Percentiles rank a stretch among this genome's conserved stretches.
These are phyloP conservation scores for Ceratobasidium sp. DNA, from an alignment of 1,284 basidiomycete genomes.

Conservation along the genomic window DNA sequence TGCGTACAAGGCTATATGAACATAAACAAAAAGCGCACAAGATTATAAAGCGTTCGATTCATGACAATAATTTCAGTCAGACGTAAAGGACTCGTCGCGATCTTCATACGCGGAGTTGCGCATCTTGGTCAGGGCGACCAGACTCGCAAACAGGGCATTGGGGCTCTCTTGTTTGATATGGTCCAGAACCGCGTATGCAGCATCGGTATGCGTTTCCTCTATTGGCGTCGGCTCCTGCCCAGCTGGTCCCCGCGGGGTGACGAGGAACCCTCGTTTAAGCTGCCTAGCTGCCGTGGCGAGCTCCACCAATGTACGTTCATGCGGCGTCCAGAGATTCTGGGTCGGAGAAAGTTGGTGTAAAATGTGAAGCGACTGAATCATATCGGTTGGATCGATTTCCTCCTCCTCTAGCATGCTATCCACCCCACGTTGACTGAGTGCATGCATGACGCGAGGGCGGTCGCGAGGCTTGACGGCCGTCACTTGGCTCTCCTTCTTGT, in stretches of 20 bases:
- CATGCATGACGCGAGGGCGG: conserved; percentile 34
- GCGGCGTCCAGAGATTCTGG: conserved; percentile 74
- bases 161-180: conserved; percentile 37
- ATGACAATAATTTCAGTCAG: conserved; percentile 15
- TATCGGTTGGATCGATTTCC: conserved; percentile 50
- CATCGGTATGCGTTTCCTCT: conserved; percentile 26
- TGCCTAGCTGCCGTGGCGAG: conserved; percentile 29
- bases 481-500: not conserved
- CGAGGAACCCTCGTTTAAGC: conserved; percentile 36
- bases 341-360: conserved; percentile 70
- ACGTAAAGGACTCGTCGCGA: conserved; percentile 12
- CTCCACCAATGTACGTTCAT: conserved; percentile 61
- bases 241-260: conserved; percentile 24
- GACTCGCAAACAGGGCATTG: conserved; percentile 37
- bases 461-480: conserved; percentile 35
- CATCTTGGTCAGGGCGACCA: conserved; percentile 19
- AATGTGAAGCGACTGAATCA: conserved; percentile 67
- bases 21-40: conserved; percentile 1
- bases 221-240: conserved; percentile 15
- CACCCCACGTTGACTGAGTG: conserved; percentile 34
- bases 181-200: conserved; percentile 39
- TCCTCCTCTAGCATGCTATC: conserved; percentile 33
- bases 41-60: not conserved
- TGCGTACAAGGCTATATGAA: conserved; percentile 24
- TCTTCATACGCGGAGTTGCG: conserved; percentile 17